These are phyloP conservation scores for Monosporozyma aerobia DNA, from an alignment of 805 yeast species.

Conservation along the genomic window DNA sequence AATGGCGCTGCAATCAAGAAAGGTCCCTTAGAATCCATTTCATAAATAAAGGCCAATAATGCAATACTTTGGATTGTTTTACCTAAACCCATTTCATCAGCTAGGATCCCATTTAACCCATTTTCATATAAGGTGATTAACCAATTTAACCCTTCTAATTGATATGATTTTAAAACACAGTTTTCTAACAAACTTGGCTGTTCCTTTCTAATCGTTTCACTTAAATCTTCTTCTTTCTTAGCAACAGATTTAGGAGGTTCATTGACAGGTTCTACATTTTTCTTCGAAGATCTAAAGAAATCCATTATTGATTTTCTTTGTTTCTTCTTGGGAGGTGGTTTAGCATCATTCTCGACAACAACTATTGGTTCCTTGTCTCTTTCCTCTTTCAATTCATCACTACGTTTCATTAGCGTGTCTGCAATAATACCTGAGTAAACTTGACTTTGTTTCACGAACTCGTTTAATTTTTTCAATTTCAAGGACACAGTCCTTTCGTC, in stretches of 20 bases:
- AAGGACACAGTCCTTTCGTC: constrained; percentile 41
- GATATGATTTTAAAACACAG: constrained; percentile 70
- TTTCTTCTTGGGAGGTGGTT: constrained; percentile 15
- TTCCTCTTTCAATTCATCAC: constrained; percentile 36
- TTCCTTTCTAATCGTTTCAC: constrained; percentile 19
- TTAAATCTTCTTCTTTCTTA: constrained; percentile 14
- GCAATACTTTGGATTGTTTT: constrained; percentile 87
- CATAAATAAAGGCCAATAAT: constrained; percentile 63
- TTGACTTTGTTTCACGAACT: constrained; percentile 78
- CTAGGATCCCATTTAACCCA: constrained; percentile 89
- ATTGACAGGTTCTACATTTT: constrained; percentile 5
- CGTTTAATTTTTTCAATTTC: constrained; percentile 58
- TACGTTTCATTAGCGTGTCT: constrained; percentile 48
- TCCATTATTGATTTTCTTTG: constrained; percentile 16
- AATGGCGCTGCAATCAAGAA: constrained; percentile 73
- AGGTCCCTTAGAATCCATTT: constrained; percentile 71
- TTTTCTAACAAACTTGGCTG: constrained; percentile 51
- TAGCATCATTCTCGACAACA: constrained; percentile 8
- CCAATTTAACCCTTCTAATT: constrained; percentile 88
- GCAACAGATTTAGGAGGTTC: constrained; percentile 5
- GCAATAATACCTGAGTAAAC: constrained; percentile 81
- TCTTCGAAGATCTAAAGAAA: constrained; percentile 13
- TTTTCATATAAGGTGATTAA: constrained; percentile 78
- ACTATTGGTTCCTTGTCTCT: constrained; percentile 4
- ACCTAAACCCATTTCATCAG: constrained; percentile 97